Conservation (phyloP, 2,329 filamentous ascomycete genomes). For the Colletotrichum sp. region DNA sequence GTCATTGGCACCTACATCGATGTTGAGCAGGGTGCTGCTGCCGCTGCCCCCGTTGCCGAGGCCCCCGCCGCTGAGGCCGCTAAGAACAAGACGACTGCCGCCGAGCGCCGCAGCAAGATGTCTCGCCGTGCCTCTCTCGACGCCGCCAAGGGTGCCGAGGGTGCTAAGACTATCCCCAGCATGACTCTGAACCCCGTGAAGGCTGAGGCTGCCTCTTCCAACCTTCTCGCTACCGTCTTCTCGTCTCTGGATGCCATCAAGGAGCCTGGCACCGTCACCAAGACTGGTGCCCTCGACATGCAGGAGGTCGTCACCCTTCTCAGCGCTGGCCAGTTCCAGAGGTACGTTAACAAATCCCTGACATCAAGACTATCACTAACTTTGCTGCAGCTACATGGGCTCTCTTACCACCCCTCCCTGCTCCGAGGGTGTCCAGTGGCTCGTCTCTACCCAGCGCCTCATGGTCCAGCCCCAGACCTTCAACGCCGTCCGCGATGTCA, state of each 20-base stretch:
- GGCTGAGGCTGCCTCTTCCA: conserved; percentile 36
- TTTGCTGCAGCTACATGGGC: conserved; percentile 41
- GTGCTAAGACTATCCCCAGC: conserved; percentile 36
- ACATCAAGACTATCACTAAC: neutral
- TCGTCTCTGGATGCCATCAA: conserved; percentile 43
- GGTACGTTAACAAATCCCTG: conserved; percentile 25
- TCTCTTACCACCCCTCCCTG: conserved; percentile 57
- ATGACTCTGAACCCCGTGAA: conserved; percentile 46
- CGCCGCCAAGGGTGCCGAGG: neutral
- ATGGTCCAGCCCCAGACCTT: conserved; percentile 42
- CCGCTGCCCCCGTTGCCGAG: conserved; percentile 15
- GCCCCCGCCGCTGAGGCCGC: conserved; percentile 9
- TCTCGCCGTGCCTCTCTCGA: neutral
- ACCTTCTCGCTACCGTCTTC: conserved; percentile 53
- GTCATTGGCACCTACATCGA: conserved; percentile 51
- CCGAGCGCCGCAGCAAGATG: conserved; percentile 13
- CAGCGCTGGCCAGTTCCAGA: conserved; percentile 42
- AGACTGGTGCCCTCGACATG: conserved; percentile 47
- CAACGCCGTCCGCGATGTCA: conserved; percentile 42
- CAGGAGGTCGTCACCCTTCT: conserved; percentile 44
- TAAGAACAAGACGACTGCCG: conserved; percentile 2
- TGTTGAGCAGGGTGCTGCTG: conserved; percentile 32
- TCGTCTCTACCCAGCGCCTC: conserved; percentile 49
- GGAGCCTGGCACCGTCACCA: conserved; percentile 44
- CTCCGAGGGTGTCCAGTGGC: conserved; percentile 52